These are phyloP conservation scores for Coprinopsis cinerea DNA, from an alignment of 768 basidiomycete genomes.

Conservation along the genomic window DNA sequence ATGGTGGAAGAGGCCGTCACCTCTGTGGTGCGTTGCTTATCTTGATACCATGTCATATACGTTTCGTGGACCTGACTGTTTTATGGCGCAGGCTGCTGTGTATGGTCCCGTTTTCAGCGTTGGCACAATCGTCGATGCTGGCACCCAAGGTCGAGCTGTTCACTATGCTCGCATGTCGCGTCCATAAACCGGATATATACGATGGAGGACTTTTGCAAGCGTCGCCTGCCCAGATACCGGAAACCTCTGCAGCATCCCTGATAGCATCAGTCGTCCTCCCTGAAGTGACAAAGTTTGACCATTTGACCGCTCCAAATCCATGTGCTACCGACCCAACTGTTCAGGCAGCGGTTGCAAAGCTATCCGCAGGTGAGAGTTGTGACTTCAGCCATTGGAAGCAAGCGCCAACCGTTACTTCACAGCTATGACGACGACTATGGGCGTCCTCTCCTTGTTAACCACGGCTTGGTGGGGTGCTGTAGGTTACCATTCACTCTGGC, in stretches of 20 bases:
- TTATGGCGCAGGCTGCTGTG: slow-evolving; percentile 48
- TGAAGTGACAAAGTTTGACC: neutral
- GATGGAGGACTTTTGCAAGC: slow-evolving; percentile 1
- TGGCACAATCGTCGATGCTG: slow-evolving; percentile 49
- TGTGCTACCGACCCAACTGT: slow-evolving; percentile 71
- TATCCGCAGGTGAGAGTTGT: slow-evolving; percentile 44
- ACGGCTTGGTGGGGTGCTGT: slow-evolving; percentile 85
- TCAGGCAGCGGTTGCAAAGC: slow-evolving; percentile 62
- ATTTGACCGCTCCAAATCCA: slow-evolving; percentile 12
- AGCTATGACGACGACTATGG: slow-evolving; percentile 64
- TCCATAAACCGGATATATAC: slow-evolving; percentile 55
- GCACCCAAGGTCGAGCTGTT: slow-evolving; percentile 73
- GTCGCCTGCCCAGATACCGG: neutral
- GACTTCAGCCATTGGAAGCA: neutral
- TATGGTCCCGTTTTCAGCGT: slow-evolving; percentile 46
- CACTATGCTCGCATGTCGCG: slow-evolving; percentile 67
- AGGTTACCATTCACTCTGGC: slow-evolving; percentile 2
- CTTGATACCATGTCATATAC: neutral
- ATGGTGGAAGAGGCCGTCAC: slow-evolving; percentile 75
- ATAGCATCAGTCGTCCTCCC: neutral
- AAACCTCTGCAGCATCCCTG: neutral
- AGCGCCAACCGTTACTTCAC: slow-evolving; percentile 3
- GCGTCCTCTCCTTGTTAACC: slow-evolving; percentile 71
- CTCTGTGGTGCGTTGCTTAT: slow-evolving; percentile 52
- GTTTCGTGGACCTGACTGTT: slow-evolving; percentile 6